phyloP scores from a whole-genome alignment of 1,284 basidiomycete genomes.

The Malassezia nana region DNA sequence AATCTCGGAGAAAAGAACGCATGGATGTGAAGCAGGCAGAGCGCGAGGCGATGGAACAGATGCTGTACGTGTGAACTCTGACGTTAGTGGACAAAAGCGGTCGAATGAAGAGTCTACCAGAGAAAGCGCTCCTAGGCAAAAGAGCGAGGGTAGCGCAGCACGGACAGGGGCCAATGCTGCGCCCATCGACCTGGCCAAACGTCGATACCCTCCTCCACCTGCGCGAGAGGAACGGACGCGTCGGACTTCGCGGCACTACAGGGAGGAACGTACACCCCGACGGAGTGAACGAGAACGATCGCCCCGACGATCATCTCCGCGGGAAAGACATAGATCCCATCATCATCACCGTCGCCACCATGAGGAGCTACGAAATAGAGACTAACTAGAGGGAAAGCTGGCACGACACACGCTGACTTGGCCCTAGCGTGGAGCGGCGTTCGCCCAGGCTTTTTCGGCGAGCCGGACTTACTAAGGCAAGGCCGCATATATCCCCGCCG shows the following conservation, averaged over 20 bases:
- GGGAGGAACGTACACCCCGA: neutral
- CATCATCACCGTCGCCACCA: neutral
- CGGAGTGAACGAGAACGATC: neutral
- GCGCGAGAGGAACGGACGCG: neutral
- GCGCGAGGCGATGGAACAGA: slow-evolving; percentile 31
- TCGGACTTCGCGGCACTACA: neutral
- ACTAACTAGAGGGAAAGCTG: neutral
- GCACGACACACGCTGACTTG: neutral
- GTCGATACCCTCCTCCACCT: slow-evolving; percentile 3
- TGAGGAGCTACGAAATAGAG: neutral
- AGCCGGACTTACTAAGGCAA: neutral
- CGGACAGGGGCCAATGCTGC: slow-evolving; percentile 16
- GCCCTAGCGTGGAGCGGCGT: neutral
- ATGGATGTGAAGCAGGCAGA: slow-evolving; percentile 36
- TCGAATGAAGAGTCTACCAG: neutral
- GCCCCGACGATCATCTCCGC: neutral
- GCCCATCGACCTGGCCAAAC: slow-evolving; percentile 13
- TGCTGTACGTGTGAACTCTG: slow-evolving; percentile 19
- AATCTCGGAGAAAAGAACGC: slow-evolving; percentile 27
- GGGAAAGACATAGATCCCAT: neutral
- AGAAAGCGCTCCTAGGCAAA: neutral
- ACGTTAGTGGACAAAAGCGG: neutral
- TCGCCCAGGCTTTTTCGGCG: neutral
- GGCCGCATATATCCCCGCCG: no score
- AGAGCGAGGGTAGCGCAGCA: neutral